Base-by-base conservation (phyloP, 1,284 basidiomycete genomes). In the Trametes sp. region DNA sequence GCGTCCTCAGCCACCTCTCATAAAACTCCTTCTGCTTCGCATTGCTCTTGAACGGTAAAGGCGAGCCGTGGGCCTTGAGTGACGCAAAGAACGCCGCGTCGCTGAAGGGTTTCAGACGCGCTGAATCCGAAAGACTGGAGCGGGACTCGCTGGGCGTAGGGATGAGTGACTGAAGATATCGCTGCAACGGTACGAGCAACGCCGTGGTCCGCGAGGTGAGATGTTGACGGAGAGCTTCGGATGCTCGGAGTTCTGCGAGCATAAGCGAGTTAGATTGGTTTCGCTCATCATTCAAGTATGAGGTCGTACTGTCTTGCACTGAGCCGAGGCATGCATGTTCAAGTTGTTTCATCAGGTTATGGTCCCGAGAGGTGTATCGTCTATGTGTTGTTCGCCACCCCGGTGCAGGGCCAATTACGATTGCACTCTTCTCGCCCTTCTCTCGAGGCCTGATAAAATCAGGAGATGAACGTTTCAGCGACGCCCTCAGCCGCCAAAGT, bases 141-240 rank as follows among this genome's bases (percentile, higher is more conserved):
- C 66, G 65, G 1, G 71, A 67, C 54, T 74, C 72, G 46, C 78
- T 73, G 2, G 87, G 87, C 16, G 86, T 82, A 28, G 94, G 94
- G 70, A 96, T 93, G 58, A 96, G 85, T 0, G 92, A 94, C 65
- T 95, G 93, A 52, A 98, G 89, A 80, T 98, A 98, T 64, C 96
- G 88, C 70, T 96, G 92, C 3, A 99, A 82, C 0, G 97, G 97
- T 1, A 94, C 89, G n/a, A 98, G 86, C 62, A 98, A 84, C 42
- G 91, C 89, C 29, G 92, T 94, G 0, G 97, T 96, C 26, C 97
- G 84, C 52, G 93, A 88, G 59, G 90, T 88, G 77, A 98, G 96
- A 74, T 98, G 95, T 45, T 87, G 84, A 24, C 94, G 87, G 31
- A 98, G 82, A 59, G 87, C 84, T 9, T 89, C 83, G 4, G 88